These are phyloP conservation scores for Cystodermella granulosa DNA, from an alignment of 1,284 basidiomycete species.

Conservation along the genomic window DNA sequence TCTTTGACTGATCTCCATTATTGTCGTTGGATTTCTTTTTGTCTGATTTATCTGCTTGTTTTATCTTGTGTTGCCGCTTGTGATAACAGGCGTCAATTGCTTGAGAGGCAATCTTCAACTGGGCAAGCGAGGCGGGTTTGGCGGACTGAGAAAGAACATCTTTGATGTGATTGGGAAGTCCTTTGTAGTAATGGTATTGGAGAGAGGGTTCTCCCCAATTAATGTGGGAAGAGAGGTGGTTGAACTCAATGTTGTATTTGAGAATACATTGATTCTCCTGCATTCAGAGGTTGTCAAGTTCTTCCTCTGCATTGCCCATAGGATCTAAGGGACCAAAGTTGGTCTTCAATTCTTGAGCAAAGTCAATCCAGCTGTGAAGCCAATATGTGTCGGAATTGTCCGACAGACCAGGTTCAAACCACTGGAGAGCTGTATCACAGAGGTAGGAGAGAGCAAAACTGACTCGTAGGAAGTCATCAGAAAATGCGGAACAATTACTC, in stretches of 20 bases:
- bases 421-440: neutral
- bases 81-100: neutral
- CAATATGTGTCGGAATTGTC: neutral
- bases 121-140: neutral
- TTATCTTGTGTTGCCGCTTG: too few relatives aligned
- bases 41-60: too few relatives aligned
- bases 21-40: too few relatives aligned
- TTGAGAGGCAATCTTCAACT: neutral
- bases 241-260: constrained; percentile 1
- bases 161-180: neutral
- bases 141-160: constrained; percentile 16
- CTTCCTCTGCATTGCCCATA: neutral
- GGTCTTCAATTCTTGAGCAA: neutral
- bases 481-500: neutral
- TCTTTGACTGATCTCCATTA: too few relatives aligned
- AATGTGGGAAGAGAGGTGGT: neutral
- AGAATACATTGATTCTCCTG: neutral
- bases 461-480: neutral
- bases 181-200: neutral
- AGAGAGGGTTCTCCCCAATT: neutral
- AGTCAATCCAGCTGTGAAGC: neutral
- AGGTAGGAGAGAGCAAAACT: neutral
- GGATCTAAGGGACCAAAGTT: constrained; percentile 1
- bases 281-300: neutral
- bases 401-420: neutral